phyloP scores from a whole-genome alignment of 2,329 filamentous ascomycete species.

The Cytospora mali region DNA sequence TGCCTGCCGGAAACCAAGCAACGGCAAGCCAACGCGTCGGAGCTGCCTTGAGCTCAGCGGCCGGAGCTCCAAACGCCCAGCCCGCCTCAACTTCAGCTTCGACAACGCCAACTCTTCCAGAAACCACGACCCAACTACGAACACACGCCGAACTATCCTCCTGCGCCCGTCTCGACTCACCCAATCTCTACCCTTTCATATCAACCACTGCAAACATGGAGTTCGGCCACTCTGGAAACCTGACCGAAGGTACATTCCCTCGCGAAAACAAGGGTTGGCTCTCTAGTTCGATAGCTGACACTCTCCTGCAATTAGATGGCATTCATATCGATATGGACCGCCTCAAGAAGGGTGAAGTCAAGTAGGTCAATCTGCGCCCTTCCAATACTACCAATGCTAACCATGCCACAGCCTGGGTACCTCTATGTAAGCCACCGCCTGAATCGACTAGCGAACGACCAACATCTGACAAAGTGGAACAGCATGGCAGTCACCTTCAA shows the following conservation, averaged over 20 bases:
- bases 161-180: not conserved
- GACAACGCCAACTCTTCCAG: conserved; percentile 3
- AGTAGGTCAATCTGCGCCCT: conserved; percentile 62
- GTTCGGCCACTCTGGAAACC: conserved; percentile 62
- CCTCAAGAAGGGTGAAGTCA: conserved; percentile 98
- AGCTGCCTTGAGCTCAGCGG: conserved; percentile 48
- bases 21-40: conserved; percentile 43
- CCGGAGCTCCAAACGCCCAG: conserved; percentile 30
- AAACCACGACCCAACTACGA: conserved; percentile 12
- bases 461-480: conserved; percentile 35
- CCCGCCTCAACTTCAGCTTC: conserved; percentile 14
- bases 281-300: conserved; percentile 28
- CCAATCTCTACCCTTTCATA: conserved; percentile 25
- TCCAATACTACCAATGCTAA: conserved; percentile 34
- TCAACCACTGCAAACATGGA: conserved; percentile 53
- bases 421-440: conserved; percentile 70
- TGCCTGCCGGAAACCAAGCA: conserved; percentile 25
- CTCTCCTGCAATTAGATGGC: conserved; percentile 69
- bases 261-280: conserved; percentile 17
- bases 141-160: not conserved
- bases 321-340: conserved; percentile 99
- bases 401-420: conserved; percentile 75
- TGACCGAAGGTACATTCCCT: conserved; percentile 60
- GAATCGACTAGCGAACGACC: conserved; percentile 27
- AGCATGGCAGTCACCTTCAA: conserved; percentile 99